phyloP scores from a whole-genome alignment of 73 alveolate genomes.

The Uronychia binucleata region DNA sequence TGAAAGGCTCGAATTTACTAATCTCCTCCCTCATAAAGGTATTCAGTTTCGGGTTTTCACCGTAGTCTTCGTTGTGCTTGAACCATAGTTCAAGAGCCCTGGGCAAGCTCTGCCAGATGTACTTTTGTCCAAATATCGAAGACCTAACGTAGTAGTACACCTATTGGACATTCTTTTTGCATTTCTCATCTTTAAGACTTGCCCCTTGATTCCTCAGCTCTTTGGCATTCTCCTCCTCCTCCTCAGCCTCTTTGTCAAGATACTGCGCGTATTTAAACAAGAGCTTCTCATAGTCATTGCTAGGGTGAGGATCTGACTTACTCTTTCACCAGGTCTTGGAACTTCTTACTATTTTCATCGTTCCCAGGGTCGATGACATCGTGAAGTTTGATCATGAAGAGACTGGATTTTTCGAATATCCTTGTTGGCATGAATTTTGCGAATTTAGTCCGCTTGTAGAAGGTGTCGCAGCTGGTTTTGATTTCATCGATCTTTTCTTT shows the following conservation, averaged over 20 bases:
- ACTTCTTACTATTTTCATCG: not conserved
- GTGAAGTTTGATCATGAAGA: not conserved
- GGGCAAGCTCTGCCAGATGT: conserved; percentile 65
- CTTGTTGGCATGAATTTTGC: conserved; percentile 4
- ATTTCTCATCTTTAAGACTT: conserved; percentile 18
- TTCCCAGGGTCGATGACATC: not conserved
- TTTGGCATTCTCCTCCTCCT: not conserved
- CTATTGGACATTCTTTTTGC: conserved; percentile 12
- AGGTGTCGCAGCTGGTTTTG: not conserved
- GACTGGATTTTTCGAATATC: not conserved
- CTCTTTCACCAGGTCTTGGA: not conserved
- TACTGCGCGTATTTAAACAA: conserved; percentile 34
- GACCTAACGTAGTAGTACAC: conserved; percentile 42
- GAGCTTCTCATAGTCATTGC: conserved; percentile 47
- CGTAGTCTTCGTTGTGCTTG: conserved; percentile 30
- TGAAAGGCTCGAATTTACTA: conserved; percentile 42
- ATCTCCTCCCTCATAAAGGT: conserved; percentile 36
- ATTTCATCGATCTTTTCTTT: not conserved
- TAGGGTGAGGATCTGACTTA: conserved; percentile 2
- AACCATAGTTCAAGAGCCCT: conserved; percentile 71
- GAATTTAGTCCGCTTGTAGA: not conserved
- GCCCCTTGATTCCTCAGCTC: not conserved
- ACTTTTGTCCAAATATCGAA: conserved; percentile 36
- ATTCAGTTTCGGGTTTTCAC: conserved; percentile 28
- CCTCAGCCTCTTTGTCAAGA: conserved; percentile 23